These are phyloP conservation scores for Geranomyces michiganensis DNA, from an alignment of 192 early-diverging fungal species.

Conservation along the genomic window DNA sequence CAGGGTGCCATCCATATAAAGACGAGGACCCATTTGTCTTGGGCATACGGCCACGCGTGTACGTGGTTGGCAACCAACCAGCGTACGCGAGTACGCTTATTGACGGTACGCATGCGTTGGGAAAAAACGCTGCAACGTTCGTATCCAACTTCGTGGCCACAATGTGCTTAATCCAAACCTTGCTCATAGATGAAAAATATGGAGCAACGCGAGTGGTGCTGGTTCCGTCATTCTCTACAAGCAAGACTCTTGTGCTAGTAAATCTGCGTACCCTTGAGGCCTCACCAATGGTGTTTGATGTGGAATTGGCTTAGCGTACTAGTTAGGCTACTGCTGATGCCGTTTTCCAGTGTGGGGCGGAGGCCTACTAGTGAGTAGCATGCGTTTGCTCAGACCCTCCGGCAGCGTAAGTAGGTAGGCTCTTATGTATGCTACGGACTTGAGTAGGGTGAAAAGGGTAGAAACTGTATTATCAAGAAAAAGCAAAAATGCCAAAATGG, in stretches of 20 bases:
- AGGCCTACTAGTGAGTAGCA: no score
- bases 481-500: background rate
- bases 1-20: conserved; percentile 91
- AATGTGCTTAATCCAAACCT: no score
- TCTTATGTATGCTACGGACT: no score
- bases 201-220: conserved; percentile 68
- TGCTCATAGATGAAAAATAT: conserved; percentile 38
- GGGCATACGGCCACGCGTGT: conserved; percentile 74
- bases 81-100: conserved; percentile 63
- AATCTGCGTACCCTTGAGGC: conserved; percentile 71
- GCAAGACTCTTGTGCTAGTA: conserved; percentile 73
- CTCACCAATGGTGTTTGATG: conserved; percentile 3
- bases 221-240: conserved; percentile 75
- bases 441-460: no score
- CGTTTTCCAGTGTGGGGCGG: no score
- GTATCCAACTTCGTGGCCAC: no score
- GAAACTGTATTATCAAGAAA: no score
- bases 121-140: conserved; percentile 41
- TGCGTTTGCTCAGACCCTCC: no score
- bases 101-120: conserved; percentile 34
- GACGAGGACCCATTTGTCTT: conserved; percentile 88
- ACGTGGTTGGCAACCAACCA: conserved; percentile 87
- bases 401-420: no score
- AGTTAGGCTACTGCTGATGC: no score
- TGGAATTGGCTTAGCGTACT: no score